phyloP scores from a whole-genome alignment of 768 basidiomycete genomes.

The Cyathus striatus region DNA sequence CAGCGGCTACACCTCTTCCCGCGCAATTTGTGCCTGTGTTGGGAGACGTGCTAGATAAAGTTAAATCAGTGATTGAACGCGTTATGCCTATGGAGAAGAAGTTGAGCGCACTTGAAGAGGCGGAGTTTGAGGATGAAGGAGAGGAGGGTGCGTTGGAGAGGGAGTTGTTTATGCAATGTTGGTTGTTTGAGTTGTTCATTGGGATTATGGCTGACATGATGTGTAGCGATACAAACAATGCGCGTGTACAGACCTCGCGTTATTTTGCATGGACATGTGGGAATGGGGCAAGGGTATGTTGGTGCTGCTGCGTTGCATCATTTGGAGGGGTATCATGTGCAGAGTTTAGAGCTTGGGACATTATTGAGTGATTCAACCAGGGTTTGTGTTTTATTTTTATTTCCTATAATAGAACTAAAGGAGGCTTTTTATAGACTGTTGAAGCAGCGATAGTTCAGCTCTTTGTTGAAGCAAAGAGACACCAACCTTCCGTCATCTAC shows the following conservation, averaged over 20 bases:
- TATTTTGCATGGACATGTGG: conserved; percentile 70
- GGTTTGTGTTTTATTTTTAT: conserved; percentile 52
- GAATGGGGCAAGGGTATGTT: conserved; percentile 90
- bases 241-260: conserved; percentile 89
- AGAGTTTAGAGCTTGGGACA: conserved; percentile 87
- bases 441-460: conserved; percentile 94
- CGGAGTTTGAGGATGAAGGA: conserved; percentile 81
- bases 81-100: conserved; percentile 81
- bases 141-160: conserved; percentile 84
- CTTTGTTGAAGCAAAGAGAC: conserved; percentile 94
- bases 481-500: conserved; percentile 94
- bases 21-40: conserved; percentile 80
- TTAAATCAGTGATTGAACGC: conserved; percentile 66
- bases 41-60: conserved; percentile 57
- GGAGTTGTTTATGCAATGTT: conserved; percentile 86
- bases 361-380: conserved; percentile 86
- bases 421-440: too few species aligned
- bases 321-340: conserved; percentile 93
- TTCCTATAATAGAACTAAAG: too few species aligned
- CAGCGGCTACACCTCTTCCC: conserved; percentile 81
- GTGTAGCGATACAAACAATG: conserved; percentile 82
- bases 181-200: conserved; percentile 16
- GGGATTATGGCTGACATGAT: background rate
- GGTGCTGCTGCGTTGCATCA: conserved; percentile 91
- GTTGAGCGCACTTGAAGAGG: conserved; percentile 86